phyloP scores from a whole-genome alignment of 768 basidiomycete species.

The Rossbeevera mucosa region DNA sequence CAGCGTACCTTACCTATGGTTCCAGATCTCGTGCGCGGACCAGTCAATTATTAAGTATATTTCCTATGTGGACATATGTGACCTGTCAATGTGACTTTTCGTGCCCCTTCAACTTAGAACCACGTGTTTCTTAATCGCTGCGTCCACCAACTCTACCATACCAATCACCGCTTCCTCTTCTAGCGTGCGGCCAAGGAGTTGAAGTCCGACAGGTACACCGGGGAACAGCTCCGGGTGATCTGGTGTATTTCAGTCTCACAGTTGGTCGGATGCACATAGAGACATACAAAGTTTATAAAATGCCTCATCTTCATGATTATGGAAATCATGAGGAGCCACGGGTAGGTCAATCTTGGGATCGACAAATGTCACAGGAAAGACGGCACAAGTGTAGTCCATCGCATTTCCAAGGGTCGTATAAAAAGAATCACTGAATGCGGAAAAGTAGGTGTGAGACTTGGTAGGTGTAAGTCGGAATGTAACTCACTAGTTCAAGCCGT shows the following conservation, averaged over 20 bases:
- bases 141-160: slow-evolving; percentile 43
- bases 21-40: background rate
- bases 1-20: background rate
- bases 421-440: slow-evolving; percentile 30
- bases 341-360: slow-evolving; percentile 38
- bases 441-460: slow-evolving; percentile 14
- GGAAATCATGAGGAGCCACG: slow-evolving; percentile 35
- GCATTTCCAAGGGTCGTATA: slow-evolving; percentile 47
- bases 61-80: background rate
- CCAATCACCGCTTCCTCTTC: slow-evolving; percentile 52
- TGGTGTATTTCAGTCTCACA: slow-evolving; percentile 10
- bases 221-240: slow-evolving; percentile 44
- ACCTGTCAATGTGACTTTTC: background rate
- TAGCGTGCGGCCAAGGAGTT: slow-evolving; percentile 42
- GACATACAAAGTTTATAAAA: slow-evolving; percentile 44
- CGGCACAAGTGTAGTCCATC: slow-evolving; percentile 40
- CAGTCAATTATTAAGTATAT: background rate
- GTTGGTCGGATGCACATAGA: background rate
- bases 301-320: slow-evolving; percentile 39
- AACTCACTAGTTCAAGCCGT: slow-evolving; percentile 39
- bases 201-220: slow-evolving; percentile 45
- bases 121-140: slow-evolving; percentile 29
- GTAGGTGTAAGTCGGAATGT: background rate
- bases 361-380: slow-evolving; percentile 48
- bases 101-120: background rate